A percentile compares a stretch with the other conserved stretches of the same genome.
phyloP scores from a whole-genome alignment of 306 rosid species.

The Abrus precatorius region DNA sequence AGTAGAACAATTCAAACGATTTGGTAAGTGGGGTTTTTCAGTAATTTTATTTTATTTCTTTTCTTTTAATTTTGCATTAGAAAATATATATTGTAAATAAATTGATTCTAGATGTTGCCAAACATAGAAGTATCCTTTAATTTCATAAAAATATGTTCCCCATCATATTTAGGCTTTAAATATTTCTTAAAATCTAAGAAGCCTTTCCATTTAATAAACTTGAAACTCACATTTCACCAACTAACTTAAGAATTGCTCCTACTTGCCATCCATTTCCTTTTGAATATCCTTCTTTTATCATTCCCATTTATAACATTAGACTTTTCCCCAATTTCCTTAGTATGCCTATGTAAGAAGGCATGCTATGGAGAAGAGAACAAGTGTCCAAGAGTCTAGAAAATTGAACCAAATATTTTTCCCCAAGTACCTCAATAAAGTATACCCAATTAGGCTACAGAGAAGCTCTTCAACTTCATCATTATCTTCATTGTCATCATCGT shows the following conservation, averaged over 20 bases:
- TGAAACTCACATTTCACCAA: constrained; percentile 88
- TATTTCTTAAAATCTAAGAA: constrained; percentile 71
- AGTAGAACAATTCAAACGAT: constrained; percentile 9
- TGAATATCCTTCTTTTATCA: constrained; percentile 43
- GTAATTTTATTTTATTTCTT: background rate
- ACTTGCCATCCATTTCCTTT: constrained; percentile 30
- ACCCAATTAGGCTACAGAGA: constrained; percentile 83
- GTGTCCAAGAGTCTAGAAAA: constrained; percentile 62
- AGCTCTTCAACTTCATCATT: constrained; percentile 76
- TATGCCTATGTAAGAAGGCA: constrained; percentile 65
- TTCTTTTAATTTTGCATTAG: constrained; percentile 8
- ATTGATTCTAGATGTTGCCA: constrained; percentile 29
- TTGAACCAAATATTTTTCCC: constrained; percentile 59
- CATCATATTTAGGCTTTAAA: background rate
- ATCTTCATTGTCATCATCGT: constrained; percentile 63
- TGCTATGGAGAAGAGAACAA: constrained; percentile 61
- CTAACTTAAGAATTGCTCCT: constrained; percentile 49
- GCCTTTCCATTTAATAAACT: constrained; percentile 52
- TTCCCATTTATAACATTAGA: constrained; percentile 30
- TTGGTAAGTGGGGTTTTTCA: background rate
- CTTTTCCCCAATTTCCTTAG: constrained; percentile 40
- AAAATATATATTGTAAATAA: background rate
- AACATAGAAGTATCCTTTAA: constrained; percentile 32
- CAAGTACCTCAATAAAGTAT: constrained; percentile 74
- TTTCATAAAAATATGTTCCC: constrained; percentile 22